A percentile compares a stretch with the other conserved stretches of the same genome.
Conservation (phyloP, 164 flowering plant genomes). For the Nelumbo lutea region DNA sequence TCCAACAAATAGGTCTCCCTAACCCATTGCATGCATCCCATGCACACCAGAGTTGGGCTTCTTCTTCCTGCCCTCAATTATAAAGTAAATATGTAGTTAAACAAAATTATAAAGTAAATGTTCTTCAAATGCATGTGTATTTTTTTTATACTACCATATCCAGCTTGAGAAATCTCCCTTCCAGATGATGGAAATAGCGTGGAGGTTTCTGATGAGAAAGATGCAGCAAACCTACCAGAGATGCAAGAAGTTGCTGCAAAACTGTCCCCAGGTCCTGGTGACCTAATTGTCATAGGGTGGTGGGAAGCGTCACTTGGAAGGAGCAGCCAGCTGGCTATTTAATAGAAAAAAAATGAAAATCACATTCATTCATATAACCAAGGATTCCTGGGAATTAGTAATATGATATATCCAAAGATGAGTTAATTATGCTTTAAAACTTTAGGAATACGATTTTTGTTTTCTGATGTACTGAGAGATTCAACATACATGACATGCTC, state of each 20-base stretch:
- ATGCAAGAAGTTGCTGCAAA: constrained; percentile 50
- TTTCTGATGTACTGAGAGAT: background rate
- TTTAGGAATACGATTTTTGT: background rate
- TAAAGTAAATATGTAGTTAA: too few species aligned
- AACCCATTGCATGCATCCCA: too few species aligned
- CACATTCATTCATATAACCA: background rate
- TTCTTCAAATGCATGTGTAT: too few species aligned
- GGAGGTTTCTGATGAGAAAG: constrained; percentile 34
- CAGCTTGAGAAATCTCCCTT: constrained; percentile 7
- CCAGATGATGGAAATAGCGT: constrained; percentile 64
- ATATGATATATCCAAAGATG: too few species aligned
- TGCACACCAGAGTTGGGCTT: too few species aligned
- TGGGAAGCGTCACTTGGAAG: constrained; percentile 81
- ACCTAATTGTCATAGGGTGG: constrained; percentile 38
- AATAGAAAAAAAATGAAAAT: constrained; percentile 46
- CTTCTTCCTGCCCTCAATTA: too few species aligned
- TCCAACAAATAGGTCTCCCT: too few species aligned
- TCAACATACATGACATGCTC: background rate
- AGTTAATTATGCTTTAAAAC: too few species aligned
- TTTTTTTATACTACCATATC: background rate
- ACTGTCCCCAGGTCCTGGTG: constrained; percentile 35
- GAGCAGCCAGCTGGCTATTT: constrained; percentile 60
- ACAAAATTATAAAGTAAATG: too few species aligned
- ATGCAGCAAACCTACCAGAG: constrained; percentile 47
- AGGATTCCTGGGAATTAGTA: background rate